phyloP scores from a whole-genome alignment of 345 rosid genomes.

The Cardamine resedifolia region DNA sequence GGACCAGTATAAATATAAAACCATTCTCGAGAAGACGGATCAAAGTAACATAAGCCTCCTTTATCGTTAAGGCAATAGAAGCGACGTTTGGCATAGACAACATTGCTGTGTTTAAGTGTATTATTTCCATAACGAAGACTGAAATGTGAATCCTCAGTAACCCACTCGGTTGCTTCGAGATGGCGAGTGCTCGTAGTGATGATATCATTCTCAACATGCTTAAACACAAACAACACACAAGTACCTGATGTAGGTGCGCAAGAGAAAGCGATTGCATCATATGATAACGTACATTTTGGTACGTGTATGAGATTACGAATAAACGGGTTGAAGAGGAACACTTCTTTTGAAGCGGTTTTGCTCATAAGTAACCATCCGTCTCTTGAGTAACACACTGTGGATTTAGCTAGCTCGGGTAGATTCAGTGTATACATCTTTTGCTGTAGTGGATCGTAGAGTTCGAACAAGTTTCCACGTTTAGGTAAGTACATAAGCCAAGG shows the following conservation, averaged over 20 bases:
- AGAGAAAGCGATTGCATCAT: constrained; percentile 70
- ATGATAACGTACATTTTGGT: constrained; percentile 54
- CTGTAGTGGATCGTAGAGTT: constrained; percentile 60
- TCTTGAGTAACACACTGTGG: constrained; percentile 62
- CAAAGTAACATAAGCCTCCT: background rate
- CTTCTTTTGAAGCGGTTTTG: constrained; percentile 41
- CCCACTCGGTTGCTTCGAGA: constrained; percentile 55
- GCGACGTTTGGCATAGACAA: constrained; percentile 5
- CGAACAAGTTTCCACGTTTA: constrained; percentile 49
- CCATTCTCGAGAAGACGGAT: constrained; percentile 12
- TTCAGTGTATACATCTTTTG: constrained; percentile 53
- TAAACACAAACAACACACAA: constrained; percentile 56
- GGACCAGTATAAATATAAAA: background rate
- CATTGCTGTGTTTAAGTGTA: background rate
- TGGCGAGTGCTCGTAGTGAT: constrained; percentile 55
- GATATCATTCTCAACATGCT: constrained; percentile 38
- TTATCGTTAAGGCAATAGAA: constrained; percentile 11
- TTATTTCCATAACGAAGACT: background rate
- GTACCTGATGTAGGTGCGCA: constrained; percentile 53
- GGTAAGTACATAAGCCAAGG: constrained; percentile 86
- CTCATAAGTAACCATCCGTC: constrained; percentile 70
- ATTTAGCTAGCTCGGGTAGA: constrained; percentile 57
- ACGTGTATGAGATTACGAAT: constrained; percentile 47
- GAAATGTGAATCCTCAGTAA: constrained; percentile 30
- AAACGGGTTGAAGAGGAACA: constrained; percentile 72